These are phyloP conservation scores for Sutorius australiensis DNA, from an alignment of 768 basidiomycete species.

Conservation along the genomic window DNA sequence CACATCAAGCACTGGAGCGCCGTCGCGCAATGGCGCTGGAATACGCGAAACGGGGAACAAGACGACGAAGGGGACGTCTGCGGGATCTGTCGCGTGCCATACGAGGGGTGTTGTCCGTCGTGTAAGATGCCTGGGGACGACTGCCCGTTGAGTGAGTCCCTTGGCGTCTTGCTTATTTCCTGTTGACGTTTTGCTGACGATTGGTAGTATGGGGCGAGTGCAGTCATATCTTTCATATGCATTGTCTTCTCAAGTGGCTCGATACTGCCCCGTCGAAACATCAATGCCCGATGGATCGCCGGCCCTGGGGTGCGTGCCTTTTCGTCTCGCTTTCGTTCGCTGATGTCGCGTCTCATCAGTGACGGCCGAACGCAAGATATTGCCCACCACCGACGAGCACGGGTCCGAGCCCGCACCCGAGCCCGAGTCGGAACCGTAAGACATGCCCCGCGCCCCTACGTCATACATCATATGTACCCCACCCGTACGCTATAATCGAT, in stretches of 20 bases:
- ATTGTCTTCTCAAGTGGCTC: conserved; percentile 96
- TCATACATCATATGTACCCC: neutral
- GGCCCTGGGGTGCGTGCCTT: conserved; percentile 75
- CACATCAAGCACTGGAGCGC: conserved; percentile 83
- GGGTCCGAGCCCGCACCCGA: neutral
- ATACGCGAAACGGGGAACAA: conserved; percentile 40
- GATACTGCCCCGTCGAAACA: conserved; percentile 85
- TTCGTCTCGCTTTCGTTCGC: neutral
- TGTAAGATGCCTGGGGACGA: conserved; percentile 98
- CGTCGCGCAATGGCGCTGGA: conserved; percentile 89
- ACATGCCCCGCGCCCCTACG: neutral
- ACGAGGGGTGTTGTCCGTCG: conserved; percentile 91
- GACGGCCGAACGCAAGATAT: conserved; percentile 53
- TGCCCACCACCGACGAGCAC: neutral
- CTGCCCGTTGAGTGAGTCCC: conserved; percentile 65
- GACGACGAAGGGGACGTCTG: conserved; percentile 63
- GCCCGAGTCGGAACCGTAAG: neutral
- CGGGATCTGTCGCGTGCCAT: conserved; percentile 88
- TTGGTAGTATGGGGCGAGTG: conserved; percentile 88
- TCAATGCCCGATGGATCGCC: conserved; percentile 98
- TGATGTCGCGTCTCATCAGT: conserved; percentile 31
- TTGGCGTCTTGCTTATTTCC: neutral
- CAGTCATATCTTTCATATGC: conserved; percentile 97
- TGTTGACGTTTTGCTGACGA: too few species aligned
- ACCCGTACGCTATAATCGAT: neutral